A percentile compares a stretch with the other conserved stretches of the same genome.
These are phyloP conservation scores for Royoungia palumana DNA, from an alignment of 768 basidiomycete species.

Conservation along the genomic window DNA sequence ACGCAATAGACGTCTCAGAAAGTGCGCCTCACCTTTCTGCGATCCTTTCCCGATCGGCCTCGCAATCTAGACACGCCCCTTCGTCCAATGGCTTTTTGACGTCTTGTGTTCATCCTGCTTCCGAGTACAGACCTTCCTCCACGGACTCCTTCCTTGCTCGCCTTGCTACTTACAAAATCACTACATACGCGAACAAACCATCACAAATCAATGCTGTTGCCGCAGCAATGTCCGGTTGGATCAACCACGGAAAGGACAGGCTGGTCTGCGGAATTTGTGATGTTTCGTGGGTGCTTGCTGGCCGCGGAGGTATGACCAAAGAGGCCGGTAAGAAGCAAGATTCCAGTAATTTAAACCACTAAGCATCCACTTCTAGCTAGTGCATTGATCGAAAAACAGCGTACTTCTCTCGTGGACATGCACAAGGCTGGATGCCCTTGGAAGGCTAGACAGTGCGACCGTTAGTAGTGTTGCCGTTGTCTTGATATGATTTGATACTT, in stretches of 20 bases:
- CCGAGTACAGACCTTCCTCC: conserved; percentile 79
- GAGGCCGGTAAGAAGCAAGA: conserved; percentile 67
- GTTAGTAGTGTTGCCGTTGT: conserved; percentile 39
- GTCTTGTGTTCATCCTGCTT: conserved; percentile 27
- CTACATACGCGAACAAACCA: conserved; percentile 80
- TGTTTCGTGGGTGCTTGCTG: conserved; percentile 70
- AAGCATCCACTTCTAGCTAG: conserved; percentile 45
- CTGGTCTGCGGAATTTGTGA: conserved; percentile 70
- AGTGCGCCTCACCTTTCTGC: conserved; percentile 67
- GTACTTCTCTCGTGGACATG: conserved; percentile 55
- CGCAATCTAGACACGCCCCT: conserved; percentile 47
- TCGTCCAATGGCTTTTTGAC: conserved; percentile 42
- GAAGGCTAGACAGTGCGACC: conserved; percentile 76
- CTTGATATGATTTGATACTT: neutral
- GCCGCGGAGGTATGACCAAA: conserved; percentile 65
- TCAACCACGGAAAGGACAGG: conserved; percentile 78
- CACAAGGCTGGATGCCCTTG: conserved; percentile 86
- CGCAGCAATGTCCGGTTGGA: conserved; percentile 80
- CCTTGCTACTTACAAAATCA: conserved; percentile 71
- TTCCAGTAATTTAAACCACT: conserved; percentile 16
- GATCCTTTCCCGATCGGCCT: conserved; percentile 64
- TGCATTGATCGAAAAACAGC: conserved; percentile 72
- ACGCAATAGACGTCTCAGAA: conserved; percentile 41
- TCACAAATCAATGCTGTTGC: conserved; percentile 71
- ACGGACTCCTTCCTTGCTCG: conserved; percentile 68